A percentile compares a stretch with the other conserved stretches of the same genome.
Conservation (phyloP, 495 filamentous ascomycete genomes). For the Mycothermus thermophilus region DNA sequence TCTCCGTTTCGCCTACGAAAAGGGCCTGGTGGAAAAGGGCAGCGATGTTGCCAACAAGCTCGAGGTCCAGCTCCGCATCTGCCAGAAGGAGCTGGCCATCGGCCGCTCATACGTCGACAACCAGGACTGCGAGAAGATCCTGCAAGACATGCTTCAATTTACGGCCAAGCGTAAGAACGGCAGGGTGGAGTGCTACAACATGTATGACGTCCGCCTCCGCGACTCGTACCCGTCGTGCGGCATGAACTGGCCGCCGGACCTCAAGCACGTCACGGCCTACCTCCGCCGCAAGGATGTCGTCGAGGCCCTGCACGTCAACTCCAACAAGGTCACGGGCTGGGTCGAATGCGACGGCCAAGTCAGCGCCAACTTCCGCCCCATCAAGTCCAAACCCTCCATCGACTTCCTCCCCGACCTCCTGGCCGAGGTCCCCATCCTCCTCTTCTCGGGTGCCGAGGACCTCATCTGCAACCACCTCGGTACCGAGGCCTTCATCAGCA, state of each 20-base stretch:
- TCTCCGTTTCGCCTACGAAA: conserved; percentile 60
- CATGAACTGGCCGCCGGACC: conserved; percentile 91
- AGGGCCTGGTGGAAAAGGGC: conserved; percentile 53
- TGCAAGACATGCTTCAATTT: conserved; percentile 50
- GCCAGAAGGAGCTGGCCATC: conserved; percentile 53
- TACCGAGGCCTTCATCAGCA: conserved; percentile 80
- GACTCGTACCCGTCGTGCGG: conserved; percentile 68
- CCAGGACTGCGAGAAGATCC: conserved; percentile 54
- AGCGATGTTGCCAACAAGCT: conserved; percentile 49
- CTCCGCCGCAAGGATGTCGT: conserved; percentile 69
- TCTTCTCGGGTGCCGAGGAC: conserved; percentile 90
- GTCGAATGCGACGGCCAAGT: conserved; percentile 80
- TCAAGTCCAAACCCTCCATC: conserved; percentile 56
- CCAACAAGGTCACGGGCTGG: conserved; percentile 75
- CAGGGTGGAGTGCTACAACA: conserved; percentile 56
- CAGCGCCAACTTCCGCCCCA: conserved; percentile 48
- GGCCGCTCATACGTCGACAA: conserved; percentile 51
- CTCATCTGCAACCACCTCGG: conserved; percentile 96
- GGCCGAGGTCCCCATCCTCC: conserved; percentile 56
- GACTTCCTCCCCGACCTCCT: conserved; percentile 65
- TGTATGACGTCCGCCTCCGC: conserved; percentile 81
- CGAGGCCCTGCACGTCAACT: conserved; percentile 66
- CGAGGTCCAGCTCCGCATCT: conserved; percentile 28
- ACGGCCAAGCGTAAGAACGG: conserved; percentile 38
- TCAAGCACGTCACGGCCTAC: conserved; percentile 63